These are phyloP conservation scores for Aspergillus amoenus DNA, from an alignment of 2,329 filamentous ascomycete species.

Conservation along the genomic window DNA sequence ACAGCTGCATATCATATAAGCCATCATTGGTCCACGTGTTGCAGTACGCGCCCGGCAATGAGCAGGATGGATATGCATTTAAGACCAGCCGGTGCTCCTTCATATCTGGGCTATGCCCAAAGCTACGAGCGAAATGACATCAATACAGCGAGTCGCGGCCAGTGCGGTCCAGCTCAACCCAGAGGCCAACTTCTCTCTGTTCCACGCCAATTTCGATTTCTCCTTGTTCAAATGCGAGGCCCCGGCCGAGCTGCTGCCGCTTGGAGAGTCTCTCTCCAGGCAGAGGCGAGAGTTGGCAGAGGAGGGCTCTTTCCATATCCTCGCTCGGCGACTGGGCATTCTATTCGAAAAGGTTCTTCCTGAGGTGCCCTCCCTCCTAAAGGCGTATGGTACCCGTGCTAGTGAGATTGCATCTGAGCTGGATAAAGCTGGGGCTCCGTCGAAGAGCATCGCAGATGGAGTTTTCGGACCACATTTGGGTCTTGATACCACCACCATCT, in stretches of 20 bases:
- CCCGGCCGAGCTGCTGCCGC: conserved; percentile 34
- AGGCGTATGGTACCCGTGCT: conserved; percentile 20
- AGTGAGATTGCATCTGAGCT: conserved; percentile 8
- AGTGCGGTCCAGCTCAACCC: neutral
- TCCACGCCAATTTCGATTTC: conserved; percentile 46
- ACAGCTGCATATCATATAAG: too few species aligned
- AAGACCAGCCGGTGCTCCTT: too few species aligned
- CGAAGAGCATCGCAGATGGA: conserved; percentile 4
- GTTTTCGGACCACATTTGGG: conserved; percentile 11
- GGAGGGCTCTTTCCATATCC: conserved; percentile 35
- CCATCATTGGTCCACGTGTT: too few species aligned
- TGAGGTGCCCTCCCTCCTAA: conserved; percentile 31
- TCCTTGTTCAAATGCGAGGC: conserved; percentile 42
- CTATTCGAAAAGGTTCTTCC: conserved; percentile 40
- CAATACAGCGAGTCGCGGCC: conserved; percentile 8
- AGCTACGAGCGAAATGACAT: neutral
- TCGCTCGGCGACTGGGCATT: conserved; percentile 41
- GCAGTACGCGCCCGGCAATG: neutral
- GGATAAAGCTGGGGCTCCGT: neutral
- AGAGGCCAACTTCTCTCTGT: conserved; percentile 15
- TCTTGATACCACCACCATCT: conserved; percentile 9
- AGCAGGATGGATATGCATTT: too few species aligned
- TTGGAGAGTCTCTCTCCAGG: conserved; percentile 33
- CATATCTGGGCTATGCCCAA: too few species aligned
- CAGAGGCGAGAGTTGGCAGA: conserved; percentile 39